These are phyloP conservation scores for Boletellus sp. DNA, from an alignment of 768 basidiomycete species.

Conservation along the genomic window DNA sequence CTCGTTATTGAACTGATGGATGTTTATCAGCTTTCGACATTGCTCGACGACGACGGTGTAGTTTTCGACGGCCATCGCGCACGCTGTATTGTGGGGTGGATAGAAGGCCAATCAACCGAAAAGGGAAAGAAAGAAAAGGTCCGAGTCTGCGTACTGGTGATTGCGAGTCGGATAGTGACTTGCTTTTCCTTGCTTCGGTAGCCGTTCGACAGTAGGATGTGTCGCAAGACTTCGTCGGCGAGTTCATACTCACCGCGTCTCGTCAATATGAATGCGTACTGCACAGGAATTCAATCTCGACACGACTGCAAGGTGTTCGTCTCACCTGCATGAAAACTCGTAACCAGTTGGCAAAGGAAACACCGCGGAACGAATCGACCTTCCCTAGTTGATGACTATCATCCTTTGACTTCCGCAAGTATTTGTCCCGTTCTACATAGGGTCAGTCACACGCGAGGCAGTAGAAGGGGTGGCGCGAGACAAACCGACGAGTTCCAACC, in stretches of 20 bases:
- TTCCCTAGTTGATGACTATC: constrained; percentile 39
- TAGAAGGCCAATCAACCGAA: not conserved
- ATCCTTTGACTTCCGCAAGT: constrained; percentile 45
- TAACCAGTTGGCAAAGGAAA: constrained; percentile 84
- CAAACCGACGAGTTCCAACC: constrained; percentile 72
- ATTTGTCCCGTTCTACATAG: constrained; percentile 54
- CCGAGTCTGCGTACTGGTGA: constrained; percentile 53
- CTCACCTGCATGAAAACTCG: constrained; percentile 78
- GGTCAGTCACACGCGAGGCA: not conserved
- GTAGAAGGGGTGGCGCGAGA: not conserved
- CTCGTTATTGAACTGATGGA: constrained; percentile 84
- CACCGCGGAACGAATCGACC: constrained; percentile 72
- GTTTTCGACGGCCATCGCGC: constrained; percentile 58
- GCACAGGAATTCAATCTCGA: constrained; percentile 3
- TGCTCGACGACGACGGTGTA: constrained; percentile 66
- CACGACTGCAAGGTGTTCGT: not conserved
- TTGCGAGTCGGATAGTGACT: constrained; percentile 68
- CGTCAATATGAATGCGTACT: constrained; percentile 78
- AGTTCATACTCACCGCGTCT: constrained; percentile 57
- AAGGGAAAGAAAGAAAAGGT: no score
- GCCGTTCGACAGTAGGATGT: constrained; percentile 70
- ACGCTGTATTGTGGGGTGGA: constrained; percentile 47
- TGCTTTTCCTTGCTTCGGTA: constrained; percentile 61
- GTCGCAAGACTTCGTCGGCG: constrained; percentile 73
- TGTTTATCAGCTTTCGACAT: constrained; percentile 67